Evolutionary conservation across 345 rosid species (phyloP), one percentile per base, ranked within the genome.

Genomic region (Murraya koenigii): DNA sequence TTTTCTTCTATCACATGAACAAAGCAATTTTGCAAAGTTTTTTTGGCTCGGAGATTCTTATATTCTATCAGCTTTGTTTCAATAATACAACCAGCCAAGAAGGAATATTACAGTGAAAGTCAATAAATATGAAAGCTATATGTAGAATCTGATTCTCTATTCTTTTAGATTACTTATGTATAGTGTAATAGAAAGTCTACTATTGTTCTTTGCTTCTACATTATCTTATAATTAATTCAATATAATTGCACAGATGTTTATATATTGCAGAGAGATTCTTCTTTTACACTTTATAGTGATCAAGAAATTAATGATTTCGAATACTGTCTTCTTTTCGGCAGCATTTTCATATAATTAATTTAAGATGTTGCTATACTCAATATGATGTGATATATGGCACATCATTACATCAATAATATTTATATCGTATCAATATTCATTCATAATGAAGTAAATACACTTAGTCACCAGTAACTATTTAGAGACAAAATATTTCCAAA

Each of bases 141-240:
- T 49, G 7, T 52, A 70, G 88, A 85, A 83, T 84, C 86, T 52
- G 85, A 73, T 87, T 87, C 89, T 74, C 36, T 76, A 22, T 20
- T 74, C 71, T 80, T 86, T 75, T 72, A 17, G 52, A 47, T 36
- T 15, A n/a, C n/a, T n/a, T n/a, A 36, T 13, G 28, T 15, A 26
- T 26, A 14, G 3, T 19, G 68, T 60, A 38, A 62, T 73, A 66
- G 36, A 77, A 84, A 80, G 89, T 82, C 82, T 60, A 35, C 80
- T 19, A 60, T 74, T 79, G 38, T 73, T 60, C 56, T 73, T 73
- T 59, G 54, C 20, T 74, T 73, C 25, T 60, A 26, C 1, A 36
- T 72, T 58, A 72, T 72, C 54, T 38, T n/a, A 32, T 23, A 35
- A 8, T 65, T 65, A 33, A 7, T 33, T 49, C 71, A 67, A 67